These are phyloP conservation scores for Penicillium griseofulvum DNA, from an alignment of 2,329 filamentous ascomycete species.

Conservation along the genomic window DNA sequence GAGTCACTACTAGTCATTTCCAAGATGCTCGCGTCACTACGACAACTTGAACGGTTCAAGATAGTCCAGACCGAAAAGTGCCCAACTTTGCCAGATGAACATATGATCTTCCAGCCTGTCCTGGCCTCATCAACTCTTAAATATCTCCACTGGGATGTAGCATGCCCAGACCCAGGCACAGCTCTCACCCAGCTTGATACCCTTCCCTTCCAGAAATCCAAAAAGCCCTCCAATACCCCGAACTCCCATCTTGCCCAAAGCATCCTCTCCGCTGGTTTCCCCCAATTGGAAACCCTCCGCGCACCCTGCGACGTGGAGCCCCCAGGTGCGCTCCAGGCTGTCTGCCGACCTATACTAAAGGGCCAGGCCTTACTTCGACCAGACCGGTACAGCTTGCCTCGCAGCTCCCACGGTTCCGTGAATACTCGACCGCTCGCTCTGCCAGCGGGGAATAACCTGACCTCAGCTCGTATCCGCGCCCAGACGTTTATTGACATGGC, in stretches of 20 bases:
- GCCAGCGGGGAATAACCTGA: constrained; percentile 45
- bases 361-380: constrained; percentile 40
- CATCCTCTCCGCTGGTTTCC: constrained; percentile 45
- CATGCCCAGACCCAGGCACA: constrained; percentile 37
- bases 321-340: constrained; percentile 43
- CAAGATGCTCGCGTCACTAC: constrained; percentile 50
- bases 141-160: constrained; percentile 58
- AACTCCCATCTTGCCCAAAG: constrained; percentile 47
- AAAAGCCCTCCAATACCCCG: constrained; percentile 35
- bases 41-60: constrained; percentile 49
- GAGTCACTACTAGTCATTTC: constrained; percentile 52
- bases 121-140: constrained; percentile 51
- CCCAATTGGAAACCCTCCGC: constrained; percentile 39
- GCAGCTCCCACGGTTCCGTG: constrained; percentile 44
- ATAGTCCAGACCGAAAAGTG: constrained; percentile 51
- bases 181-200: constrained; percentile 40
- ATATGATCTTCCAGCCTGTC: constrained; percentile 47
- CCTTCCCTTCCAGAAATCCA: constrained; percentile 36
- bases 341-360: constrained; percentile 41
- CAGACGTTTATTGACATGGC: constrained; percentile 47
- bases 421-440: constrained; percentile 41
- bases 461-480: constrained; percentile 45
- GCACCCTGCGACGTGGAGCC: constrained; percentile 47
- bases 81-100: constrained; percentile 45
- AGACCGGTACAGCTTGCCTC: constrained; percentile 42